Base-by-base conservation (phyloP, 1,284 basidiomycete genomes). In the Phylloporus sp. region DNA sequence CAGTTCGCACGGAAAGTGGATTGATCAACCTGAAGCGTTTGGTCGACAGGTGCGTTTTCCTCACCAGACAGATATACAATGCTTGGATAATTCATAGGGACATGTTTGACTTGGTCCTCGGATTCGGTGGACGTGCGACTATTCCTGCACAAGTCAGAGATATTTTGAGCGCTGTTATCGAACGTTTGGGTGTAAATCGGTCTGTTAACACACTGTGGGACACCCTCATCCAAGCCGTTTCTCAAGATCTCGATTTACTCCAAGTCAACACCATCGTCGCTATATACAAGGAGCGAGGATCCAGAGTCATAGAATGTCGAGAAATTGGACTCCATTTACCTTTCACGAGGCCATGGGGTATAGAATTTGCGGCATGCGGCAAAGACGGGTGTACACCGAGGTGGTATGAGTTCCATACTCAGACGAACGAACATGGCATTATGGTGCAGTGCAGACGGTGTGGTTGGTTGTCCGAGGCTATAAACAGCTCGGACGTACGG, bases 321-420 rank as follows among this genome's bases (percentile, higher is more conserved):
- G 47, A 52, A 7, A 61, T 63, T 24, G 40, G 44, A 2, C n/a
- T 56, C 13, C 62, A 63, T 22, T 37, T 5, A 8, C 60, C 60
- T 0, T 60, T 54, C 2, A 11, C 46, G 11, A 31, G 61, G 20
- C 32, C 31, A 6, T 64, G 63, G 61, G 61, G 61, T 1, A 7
- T 54, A 11, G 63, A 64, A 17, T 64, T 64, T n/a, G 20, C 3
- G 1, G 24, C 50, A 6, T 64, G 50, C 7, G 51, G 31, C 0
- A 62, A 12, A 0, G 10, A 52, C 1, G 40, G 8, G 2, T 64
- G 54, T n/a, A 24, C 32, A 10, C 60, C 54, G 2, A 24, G 22
- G 0, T 2, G 47, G 2, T 51, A 56, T 34, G 40, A 57, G 4
- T 63, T 64, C 10, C 3, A 22, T 20, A 53, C 63, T 7, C 17